Conservation (phyloP, 1,139 yeast species). For the Saccharomyces pastorianus region DNA sequence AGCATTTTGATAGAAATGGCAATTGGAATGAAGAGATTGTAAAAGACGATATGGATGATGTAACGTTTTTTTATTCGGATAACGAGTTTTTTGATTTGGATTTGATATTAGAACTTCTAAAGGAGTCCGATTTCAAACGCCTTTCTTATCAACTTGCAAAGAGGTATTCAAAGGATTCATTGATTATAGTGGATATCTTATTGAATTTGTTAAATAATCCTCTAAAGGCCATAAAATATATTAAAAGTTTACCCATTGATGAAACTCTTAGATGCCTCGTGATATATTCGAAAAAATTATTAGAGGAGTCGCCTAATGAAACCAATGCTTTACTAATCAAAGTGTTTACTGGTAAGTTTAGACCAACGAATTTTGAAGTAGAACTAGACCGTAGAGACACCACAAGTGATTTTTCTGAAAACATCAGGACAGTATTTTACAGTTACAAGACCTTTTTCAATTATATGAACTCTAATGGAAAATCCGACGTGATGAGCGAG, state of each 20-base stretch:
- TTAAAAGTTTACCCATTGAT: conserved; percentile 64
- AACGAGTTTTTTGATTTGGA: conserved; percentile 50
- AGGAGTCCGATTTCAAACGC: conserved; percentile 64
- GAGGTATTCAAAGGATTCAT: conserved; percentile 60
- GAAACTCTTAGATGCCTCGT: conserved; percentile 67
- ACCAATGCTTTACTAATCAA: conserved; percentile 77
- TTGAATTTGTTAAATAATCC: conserved; percentile 61
- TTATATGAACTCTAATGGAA: conserved; percentile 38
- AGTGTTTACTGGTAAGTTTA: conserved; percentile 79
- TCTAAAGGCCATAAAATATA: conserved; percentile 53
- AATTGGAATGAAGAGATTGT: conserved; percentile 34
- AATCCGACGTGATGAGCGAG: conserved; percentile 4
- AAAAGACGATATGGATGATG: conserved; percentile 24
- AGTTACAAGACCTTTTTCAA: conserved; percentile 66
- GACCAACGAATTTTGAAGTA: conserved; percentile 33
- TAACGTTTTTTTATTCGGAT: conserved; percentile 28
- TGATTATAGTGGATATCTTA: conserved; percentile 68
- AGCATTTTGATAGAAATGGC: conserved; percentile 35
- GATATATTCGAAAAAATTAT: conserved; percentile 56
- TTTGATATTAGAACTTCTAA: conserved; percentile 60
- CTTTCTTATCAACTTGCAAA: conserved; percentile 68
- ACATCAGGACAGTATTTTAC: conserved; percentile 42
- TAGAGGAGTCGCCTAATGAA: conserved; percentile 67
- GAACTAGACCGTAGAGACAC: conserved; percentile 5
- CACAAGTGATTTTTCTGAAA: conserved; percentile 1